Base-by-base conservation (phyloP, 2,329 filamentous ascomycete genomes). In the Penicillium sp. region DNA sequence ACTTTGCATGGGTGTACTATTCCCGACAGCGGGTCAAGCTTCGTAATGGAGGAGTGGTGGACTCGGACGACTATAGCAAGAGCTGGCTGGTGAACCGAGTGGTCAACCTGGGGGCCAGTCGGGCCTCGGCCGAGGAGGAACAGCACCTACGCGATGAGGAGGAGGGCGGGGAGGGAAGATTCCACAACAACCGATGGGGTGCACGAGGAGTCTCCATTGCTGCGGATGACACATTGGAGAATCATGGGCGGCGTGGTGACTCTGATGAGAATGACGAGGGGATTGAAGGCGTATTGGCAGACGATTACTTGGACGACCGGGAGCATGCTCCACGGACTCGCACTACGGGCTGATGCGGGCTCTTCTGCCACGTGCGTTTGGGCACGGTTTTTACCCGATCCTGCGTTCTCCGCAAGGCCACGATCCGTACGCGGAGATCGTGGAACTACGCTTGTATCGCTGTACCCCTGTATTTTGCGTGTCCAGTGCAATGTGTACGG, bases 1-100 rank as follows among this genome's bases (percentile, higher is more conserved):
- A 97, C 70, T 97, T 97, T 66, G 90, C 89, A 33, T 96, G 90
- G 90, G 90, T 97, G 1, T 97, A 97, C 76, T 96, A 88, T 74
- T 87, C 86, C 9, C 81, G 91, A 54, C 91, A 96, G 73, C 82
- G 90, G 48, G 90, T 97, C 63, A 96, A 96, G 83, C 83, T 97
- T 12, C 81, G 91, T 52, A 84, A 82, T 56, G 91, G 91, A 39
- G 88, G 89, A 5, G 78, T 96, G 13, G 88, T 97, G 11, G 91
- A 97, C 64, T 85, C 85, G 4, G 90, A 96, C 56, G 91, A 97
- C 65, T 76, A 95, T 64, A 80, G 84, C 54, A 84, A 88, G 47
- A 88, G 90, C 54, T 96, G 90, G 84, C 75, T 97, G 27, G 80
- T 96, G 8, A 81, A 81, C 55, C 81, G 84, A 43, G 83, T 95